Evolutionary conservation across 1,284 basidiomycete species (phyloP).

Genomic region (Ceratobasidium sp.): DNA sequence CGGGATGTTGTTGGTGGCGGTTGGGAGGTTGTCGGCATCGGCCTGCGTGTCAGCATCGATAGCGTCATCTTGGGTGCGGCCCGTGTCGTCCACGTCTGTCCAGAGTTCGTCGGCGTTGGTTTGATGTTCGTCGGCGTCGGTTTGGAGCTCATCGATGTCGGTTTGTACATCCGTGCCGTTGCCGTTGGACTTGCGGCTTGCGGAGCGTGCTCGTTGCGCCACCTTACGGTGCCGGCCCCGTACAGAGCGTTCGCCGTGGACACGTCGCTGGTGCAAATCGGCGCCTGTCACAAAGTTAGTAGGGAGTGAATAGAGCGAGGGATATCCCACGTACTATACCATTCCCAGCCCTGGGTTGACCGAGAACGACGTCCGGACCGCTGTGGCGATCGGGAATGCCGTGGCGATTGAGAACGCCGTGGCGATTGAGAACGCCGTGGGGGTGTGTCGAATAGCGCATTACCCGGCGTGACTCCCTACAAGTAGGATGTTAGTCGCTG

Average conservation of each 20-base stretch:
- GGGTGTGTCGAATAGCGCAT: background rate
- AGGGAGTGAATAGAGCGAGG: too few relatives aligned
- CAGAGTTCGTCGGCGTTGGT: too few relatives aligned
- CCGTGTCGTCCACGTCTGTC: too few relatives aligned
- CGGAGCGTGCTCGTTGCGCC: background rate
- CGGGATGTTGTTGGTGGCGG: background rate
- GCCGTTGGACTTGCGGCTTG: background rate
- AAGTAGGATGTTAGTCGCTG: background rate
- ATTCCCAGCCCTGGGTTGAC: background rate
- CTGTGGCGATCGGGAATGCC: too few relatives aligned
- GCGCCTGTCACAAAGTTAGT: too few relatives aligned
- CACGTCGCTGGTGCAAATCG: too few relatives aligned
- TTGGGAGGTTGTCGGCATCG: background rate
- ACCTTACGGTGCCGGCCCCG: background rate
- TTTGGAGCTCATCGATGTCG: background rate
- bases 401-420: too few relatives aligned
- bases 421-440: too few relatives aligned
- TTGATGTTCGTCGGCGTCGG: too few relatives aligned
- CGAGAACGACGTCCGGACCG: background rate
- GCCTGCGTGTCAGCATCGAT: too few relatives aligned
- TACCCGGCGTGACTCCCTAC: background rate
- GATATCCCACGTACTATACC: background rate
- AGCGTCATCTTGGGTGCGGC: too few relatives aligned
- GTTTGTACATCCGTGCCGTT: background rate
- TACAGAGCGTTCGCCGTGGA: background rate